Base-by-base conservation (phyloP, 2,329 filamentous ascomycete genomes). In the Eurotiales sp. region DNA sequence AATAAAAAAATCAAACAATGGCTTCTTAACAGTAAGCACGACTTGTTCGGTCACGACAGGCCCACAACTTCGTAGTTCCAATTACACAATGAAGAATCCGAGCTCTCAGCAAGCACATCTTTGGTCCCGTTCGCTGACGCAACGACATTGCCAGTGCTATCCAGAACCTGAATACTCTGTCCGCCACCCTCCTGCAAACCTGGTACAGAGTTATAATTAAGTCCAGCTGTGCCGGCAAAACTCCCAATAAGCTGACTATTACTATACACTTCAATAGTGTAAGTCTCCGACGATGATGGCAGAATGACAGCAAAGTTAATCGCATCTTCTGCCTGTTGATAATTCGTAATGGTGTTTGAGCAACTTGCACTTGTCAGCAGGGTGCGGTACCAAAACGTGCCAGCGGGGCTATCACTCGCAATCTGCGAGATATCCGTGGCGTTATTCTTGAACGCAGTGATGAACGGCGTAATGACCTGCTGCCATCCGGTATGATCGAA, bases 51-150 rank as follows among this genome's bases (percentile, higher is more conserved):
- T 34, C 21, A 52, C 3, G 50, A 48, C 30, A 52, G 40, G 17
- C 50, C 50, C 6, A 52, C 50, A 34, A 52, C 50, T 22, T 52
- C 50, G 40, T 52, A 52, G 32, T 52, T 52, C 44, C 44, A 52
- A 36, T 48, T 52, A 21, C 50, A 48, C n/a, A 46, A 12, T 17
- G 45, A 43, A n/a, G 37, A 7, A 36, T 52, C 32, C 14, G 15
- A 3, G 12, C 45, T 48, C 25, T 48, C 22, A 30, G 11, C 11
- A 17, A 52, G 22, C 2, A 52, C 50, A 15, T 44, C 39, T 7
- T 52, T 52, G 8, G 45, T 48, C 19, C 50, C 44, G 14, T 39
- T 52, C 30, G 50, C 50, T 12, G 32, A 17, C 4, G 23, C 30
- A n/a, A 52, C 39, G n/a, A 48, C 37, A 30, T 23, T 44, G 5